These are phyloP conservation scores for Cadophora sp. DNA, from an alignment of 2,329 filamentous ascomycete genomes.

Conservation along the genomic window DNA sequence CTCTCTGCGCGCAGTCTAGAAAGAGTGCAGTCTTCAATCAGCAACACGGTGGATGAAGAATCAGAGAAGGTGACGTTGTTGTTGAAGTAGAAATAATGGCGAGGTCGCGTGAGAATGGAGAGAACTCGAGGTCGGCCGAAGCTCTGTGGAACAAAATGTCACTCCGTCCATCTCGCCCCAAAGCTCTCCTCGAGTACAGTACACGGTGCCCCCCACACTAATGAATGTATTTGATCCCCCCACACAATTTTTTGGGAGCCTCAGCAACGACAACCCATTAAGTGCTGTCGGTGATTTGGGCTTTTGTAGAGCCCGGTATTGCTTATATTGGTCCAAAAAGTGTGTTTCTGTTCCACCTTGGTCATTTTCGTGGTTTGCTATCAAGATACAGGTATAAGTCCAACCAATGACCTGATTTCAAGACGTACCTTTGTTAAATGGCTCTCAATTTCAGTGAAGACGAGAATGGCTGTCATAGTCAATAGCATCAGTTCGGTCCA, in stretches of 20 bases:
- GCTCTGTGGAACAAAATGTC: slow-evolving; percentile 8
- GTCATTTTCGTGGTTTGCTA: not conserved
- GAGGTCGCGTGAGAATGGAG: slow-evolving; percentile 7
- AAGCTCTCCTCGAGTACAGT: not conserved
- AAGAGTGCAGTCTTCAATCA: not conserved
- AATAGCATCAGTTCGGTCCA: not conserved
- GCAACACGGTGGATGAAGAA: not conserved
- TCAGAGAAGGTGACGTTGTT: not conserved
- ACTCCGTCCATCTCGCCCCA: not conserved
- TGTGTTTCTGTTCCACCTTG: not conserved
- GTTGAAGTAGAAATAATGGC: not conserved
- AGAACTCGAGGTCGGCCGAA: not conserved
- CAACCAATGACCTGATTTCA: not conserved
- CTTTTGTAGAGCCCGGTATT: not conserved
- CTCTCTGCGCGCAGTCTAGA: too few relatives aligned
- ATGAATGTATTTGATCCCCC: too few relatives aligned
- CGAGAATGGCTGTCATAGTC: not conserved
- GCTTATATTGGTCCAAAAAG: not conserved
- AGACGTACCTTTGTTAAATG: not conserved
- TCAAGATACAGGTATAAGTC: not conserved
- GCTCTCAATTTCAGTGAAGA: not conserved
- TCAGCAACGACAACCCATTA: slow-evolving; percentile 10
- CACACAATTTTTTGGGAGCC: not conserved
- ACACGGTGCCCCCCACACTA: too few relatives aligned
- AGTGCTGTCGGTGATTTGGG: not conserved